Base-by-base conservation (phyloP, 352 stramenopile genomes). In the Peronospora tabacina region DNA sequence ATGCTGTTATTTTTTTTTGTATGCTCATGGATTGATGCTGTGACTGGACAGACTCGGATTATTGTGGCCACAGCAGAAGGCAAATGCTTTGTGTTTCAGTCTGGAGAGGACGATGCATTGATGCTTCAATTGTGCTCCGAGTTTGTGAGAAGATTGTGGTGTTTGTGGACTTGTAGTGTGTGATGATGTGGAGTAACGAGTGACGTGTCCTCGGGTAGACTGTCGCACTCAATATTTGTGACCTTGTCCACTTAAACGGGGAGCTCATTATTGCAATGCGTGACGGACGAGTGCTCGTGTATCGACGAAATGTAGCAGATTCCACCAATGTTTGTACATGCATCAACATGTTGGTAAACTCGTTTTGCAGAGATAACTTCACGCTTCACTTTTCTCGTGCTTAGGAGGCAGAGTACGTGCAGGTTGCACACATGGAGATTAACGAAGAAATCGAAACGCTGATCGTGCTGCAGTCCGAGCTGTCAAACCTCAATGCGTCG, bases 21-120 rank as follows among this genome's bases (percentile, higher is more conserved):
- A 19, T 35, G 37, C 35, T 5, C 16, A 20, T 55, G 3, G 6
- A 10, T 7, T 33, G 8, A 17, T 55, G 22, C 0, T 45, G 28
- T 7, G 5, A 13, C 24, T 17, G 13, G 29, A 19, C 28, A 87
- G 75, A 69, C 65, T 29, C 72, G 72, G 1, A 61, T 91, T 28
- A 77, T 92, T 50, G 81, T 87, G n/a, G 66, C 75, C 35, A 92
- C 78, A 10, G 71, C 76, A 1, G 81, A 90, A 52, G 78, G 78
- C 8, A 58, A 47, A 26, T 89, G 81, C 55, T 81, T 60, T 30
- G 69, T 90, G 7, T 84, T 89, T 36, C 71, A 75, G 33, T 66
- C 59, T 10, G 69, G 71, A 2, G 70, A 82, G 15, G 69, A 60
- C 34, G 66, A 63, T 34, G 66, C 78, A 44, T n/a, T n/a, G n/a